Conservation (phyloP, 805 yeast genomes). For the Candida railenensis region DNA sequence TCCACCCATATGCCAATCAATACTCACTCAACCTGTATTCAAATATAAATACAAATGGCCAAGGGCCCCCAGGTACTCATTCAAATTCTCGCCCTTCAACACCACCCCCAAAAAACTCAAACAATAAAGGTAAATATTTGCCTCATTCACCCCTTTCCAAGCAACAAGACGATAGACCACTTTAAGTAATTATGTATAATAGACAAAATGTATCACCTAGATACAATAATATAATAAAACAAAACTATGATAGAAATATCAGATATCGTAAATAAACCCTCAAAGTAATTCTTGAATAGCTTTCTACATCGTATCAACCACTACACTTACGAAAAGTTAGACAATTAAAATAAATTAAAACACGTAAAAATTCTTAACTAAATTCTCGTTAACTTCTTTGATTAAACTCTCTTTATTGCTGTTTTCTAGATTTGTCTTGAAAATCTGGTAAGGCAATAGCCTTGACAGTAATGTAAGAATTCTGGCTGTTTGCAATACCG, state of each 20-base stretch:
- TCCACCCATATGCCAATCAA: no score
- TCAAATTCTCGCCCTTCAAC: no score
- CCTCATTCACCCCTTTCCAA: neutral
- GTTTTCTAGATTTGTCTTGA: constrained; percentile 4
- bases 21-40: no score
- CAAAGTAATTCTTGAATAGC: no score
- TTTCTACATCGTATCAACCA: no score
- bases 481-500: constrained; percentile 56
- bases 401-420: neutral
- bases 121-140: neutral
- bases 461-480: constrained; percentile 54
- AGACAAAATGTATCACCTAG: neutral
- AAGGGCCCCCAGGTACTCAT: no score
- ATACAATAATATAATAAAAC: no score
- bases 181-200: neutral
- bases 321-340: no score
- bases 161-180: neutral
- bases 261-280: no score
- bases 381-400: neutral
- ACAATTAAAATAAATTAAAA: no score
- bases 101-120: neutral
- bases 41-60: no score
- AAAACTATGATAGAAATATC: no score
- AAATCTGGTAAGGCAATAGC: constrained; percentile 52
- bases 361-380: neutral